Base-by-base conservation (phyloP, 371 early-diverging fungal species). In the Dinochytrium kinnereticum region DNA sequence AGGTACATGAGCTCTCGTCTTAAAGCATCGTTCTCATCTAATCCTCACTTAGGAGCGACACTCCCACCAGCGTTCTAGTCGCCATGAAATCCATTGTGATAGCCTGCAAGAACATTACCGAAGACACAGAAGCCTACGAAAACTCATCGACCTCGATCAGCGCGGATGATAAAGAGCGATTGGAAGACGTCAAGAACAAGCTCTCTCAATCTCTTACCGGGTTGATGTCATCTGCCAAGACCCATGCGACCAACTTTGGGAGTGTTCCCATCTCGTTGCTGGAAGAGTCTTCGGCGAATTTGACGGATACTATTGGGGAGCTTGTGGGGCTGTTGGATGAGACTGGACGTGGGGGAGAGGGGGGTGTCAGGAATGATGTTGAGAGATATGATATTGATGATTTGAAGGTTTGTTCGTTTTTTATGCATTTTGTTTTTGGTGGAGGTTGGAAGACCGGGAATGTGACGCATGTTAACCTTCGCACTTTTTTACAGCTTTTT, bases 21-120 rank as follows among this genome's bases (percentile, higher is more conserved):
- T 19, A 33, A 57, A 15, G 44, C 55, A n/a, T 36, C 51, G 1
- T 72, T 55, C 21, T 51, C 26, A 26, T 51, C 64, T 28, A 15
- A 31, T 33, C 66, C 34, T 10, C 26, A 21, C 26, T 39, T 64
- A 80, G 80, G 38, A 69, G 69, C 21, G 90, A 90, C 64, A 85
- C 86, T 39, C 90, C 93, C 1, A 85, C 91, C 0, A 89, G 89
- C 34, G 91, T 96, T 84, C 44, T 96, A 31, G 81, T 88, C 19
- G 90, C 93, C 0, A 94, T 95, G 94, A 90, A 92, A 74, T 81
- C 90, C 0, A 90, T 96, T 34, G 94, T 94, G 33, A 84, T 91
- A 53, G 87, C 93, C 0, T 95, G 95, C 84, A 91, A 91, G 66
- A 80, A 88, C 57, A 91, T 96, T 51, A 94, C 91, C 0, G 93